Conservation (phyloP, 1,284 basidiomycete genomes). For the Takashimella tepidaria region DNA sequence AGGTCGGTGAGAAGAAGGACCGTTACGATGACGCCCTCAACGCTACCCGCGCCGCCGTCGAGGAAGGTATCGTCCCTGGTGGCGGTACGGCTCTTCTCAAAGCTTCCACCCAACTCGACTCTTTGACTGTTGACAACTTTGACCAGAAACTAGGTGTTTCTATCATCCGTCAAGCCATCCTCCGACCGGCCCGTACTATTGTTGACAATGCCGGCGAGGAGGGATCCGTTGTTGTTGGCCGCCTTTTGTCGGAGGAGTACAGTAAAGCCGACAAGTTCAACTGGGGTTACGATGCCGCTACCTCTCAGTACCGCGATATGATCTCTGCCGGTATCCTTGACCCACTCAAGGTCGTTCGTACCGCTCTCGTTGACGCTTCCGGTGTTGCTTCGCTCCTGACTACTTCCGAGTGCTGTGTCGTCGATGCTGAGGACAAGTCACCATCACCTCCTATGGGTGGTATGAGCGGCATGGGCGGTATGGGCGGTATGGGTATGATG, state of each 20-base stretch:
- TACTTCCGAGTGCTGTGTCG: conserved; percentile 87
- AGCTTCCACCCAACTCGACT: conserved; percentile 75
- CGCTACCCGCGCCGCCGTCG: conserved; percentile 94
- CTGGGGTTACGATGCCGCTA: conserved; percentile 85
- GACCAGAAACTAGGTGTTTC: conserved; percentile 95
- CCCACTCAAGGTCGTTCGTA: conserved; percentile 86
- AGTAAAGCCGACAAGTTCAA: conserved; percentile 57
- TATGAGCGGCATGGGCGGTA: conserved; percentile 46
- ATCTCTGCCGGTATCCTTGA: conserved; percentile 90
- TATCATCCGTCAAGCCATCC: conserved; percentile 85
- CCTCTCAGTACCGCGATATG: conserved; percentile 92
- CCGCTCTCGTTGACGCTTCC: conserved; percentile 79
- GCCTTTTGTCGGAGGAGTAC: conserved; percentile 55
- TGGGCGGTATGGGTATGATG: conserved; percentile 59
- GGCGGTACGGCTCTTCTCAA: conserved; percentile 80
- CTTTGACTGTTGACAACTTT: conserved; percentile 82
- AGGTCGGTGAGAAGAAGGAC: conserved; percentile 99
- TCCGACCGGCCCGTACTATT: conserved; percentile 80
- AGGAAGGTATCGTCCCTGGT: conserved; percentile 95
- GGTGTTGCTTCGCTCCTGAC: conserved; percentile 85
- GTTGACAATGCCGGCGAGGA: conserved; percentile 94
- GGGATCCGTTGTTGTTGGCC: conserved; percentile 86
- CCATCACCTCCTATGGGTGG: conserved; percentile 52
- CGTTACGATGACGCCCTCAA: conserved; percentile 96
- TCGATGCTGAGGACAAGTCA: conserved; percentile 82